These are phyloP conservation scores for Chlorokybus atmophyticus DNA, from an alignment of 139 green algal genomes.

Conservation along the genomic window DNA sequence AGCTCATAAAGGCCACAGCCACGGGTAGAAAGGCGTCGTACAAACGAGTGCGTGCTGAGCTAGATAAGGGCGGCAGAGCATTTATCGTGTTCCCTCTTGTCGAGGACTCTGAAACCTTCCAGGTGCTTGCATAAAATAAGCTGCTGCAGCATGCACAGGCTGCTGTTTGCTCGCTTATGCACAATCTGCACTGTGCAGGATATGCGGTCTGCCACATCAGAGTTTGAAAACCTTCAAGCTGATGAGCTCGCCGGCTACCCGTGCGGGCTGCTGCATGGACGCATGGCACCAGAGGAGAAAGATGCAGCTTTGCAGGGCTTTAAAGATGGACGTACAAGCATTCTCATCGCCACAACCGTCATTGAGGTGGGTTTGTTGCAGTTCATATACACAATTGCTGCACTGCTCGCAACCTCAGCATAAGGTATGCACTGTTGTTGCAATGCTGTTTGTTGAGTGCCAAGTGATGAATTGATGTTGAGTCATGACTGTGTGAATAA, in stretches of 20 bases:
- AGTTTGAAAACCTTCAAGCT: slow-evolving; percentile 1
- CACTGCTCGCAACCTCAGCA: background rate
- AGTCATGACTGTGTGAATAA: too few species aligned
- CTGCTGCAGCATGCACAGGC: too few species aligned
- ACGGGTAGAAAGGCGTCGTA: too few species aligned
- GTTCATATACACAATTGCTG: too few species aligned
- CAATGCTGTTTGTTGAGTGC: too few species aligned
- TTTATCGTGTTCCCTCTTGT: slow-evolving; percentile 26
- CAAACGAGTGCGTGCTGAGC: slow-evolving; percentile 17
- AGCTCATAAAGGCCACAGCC: slow-evolving; percentile 5
- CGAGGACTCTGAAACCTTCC: slow-evolving; percentile 9
- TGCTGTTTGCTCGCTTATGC: too few species aligned
- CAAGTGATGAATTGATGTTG: too few species aligned
- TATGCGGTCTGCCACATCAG: background rate
- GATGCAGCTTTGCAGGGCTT: slow-evolving; percentile 38
- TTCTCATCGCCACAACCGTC: slow-evolving; percentile 73
- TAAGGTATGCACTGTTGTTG: too few species aligned
- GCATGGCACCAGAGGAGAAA: slow-evolving; percentile 55
- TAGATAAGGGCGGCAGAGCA: slow-evolving; percentile 12
- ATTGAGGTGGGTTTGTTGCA: slow-evolving; percentile 78
- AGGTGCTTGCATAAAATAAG: slow-evolving; percentile 1
- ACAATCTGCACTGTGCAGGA: background rate
- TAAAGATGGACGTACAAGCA: slow-evolving; percentile 33
- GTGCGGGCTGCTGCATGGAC: slow-evolving; percentile 54
- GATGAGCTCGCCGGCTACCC: slow-evolving; percentile 2